These are phyloP conservation scores for Sutorius australiensis DNA, from an alignment of 768 basidiomycete genomes.

Conservation along the genomic window DNA sequence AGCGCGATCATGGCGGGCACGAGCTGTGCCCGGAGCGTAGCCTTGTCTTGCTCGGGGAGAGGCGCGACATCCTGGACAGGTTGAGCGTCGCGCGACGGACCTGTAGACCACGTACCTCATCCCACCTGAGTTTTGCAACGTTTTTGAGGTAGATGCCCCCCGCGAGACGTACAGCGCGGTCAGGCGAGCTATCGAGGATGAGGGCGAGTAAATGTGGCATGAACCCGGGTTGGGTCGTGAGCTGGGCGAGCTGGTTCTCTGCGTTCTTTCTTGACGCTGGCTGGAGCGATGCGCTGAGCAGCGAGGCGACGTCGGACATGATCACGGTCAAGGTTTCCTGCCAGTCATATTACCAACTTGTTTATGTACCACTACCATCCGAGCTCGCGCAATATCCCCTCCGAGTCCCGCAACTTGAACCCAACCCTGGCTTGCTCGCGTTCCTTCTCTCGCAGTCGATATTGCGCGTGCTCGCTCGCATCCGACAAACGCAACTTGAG, in stretches of 20 bases:
- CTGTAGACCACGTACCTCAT: slow-evolving; percentile 55
- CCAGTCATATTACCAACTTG: too few species aligned
- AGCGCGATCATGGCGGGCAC: slow-evolving; percentile 90
- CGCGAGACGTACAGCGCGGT: slow-evolving; percentile 72
- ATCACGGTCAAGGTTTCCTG: neutral
- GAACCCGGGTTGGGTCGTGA: slow-evolving; percentile 75
- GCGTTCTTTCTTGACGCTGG: slow-evolving; percentile 73
- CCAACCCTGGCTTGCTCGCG: slow-evolving; percentile 7
- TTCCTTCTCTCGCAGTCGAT: slow-evolving; percentile 21
- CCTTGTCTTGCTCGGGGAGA: slow-evolving; percentile 68
- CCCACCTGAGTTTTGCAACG: slow-evolving; percentile 82
- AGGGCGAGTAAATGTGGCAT: slow-evolving; percentile 73
- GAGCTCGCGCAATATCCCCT: slow-evolving; percentile 17
- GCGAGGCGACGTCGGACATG: slow-evolving; percentile 66
- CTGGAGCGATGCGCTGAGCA: slow-evolving; percentile 70
- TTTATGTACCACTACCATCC: slow-evolving; percentile 13
- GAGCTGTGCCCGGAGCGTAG: slow-evolving; percentile 65
- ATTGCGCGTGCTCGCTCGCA: slow-evolving; percentile 22
- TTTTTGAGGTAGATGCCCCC: slow-evolving; percentile 94
- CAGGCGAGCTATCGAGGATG: slow-evolving; percentile 61
- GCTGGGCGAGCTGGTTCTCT: slow-evolving; percentile 66
- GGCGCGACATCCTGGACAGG: slow-evolving; percentile 63
- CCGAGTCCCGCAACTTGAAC: slow-evolving; percentile 20
- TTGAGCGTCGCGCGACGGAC: neutral
- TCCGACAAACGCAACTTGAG: slow-evolving; percentile 22